phyloP scores from a whole-genome alignment of 352 stramenopile species.

The Elongisporangium undulatum region DNA sequence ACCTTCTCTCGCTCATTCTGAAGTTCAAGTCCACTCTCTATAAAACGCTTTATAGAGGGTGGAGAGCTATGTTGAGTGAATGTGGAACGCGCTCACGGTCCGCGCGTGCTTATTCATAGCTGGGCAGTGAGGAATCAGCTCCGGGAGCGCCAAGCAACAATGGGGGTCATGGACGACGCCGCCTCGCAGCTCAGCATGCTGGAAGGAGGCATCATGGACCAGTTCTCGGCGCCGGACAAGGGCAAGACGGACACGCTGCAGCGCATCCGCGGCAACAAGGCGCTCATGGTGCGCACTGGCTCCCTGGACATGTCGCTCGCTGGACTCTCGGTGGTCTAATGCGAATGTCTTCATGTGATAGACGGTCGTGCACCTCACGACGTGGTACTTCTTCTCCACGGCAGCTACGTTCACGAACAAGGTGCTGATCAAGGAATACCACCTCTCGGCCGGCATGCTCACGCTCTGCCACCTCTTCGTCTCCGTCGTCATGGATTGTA shows the following conservation, averaged over 20 bases:
- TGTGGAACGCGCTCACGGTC: not conserved
- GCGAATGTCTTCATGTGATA: slow-evolving; percentile 4
- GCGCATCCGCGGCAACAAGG: slow-evolving; percentile 19
- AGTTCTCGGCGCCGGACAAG: not conserved
- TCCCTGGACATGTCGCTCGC: not conserved
- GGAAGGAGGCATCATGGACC: not conserved
- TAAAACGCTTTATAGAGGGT: not conserved
- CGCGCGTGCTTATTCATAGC: not conserved
- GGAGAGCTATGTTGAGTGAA: not conserved
- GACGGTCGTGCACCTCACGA: slow-evolving; percentile 36
- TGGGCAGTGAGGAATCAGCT: not conserved
- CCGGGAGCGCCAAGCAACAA: not conserved
- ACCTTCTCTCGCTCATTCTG: not conserved
- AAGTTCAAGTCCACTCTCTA: not conserved
- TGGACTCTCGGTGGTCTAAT: not conserved
- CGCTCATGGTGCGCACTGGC: slow-evolving; percentile 12
- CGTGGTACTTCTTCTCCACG: slow-evolving; percentile 85
- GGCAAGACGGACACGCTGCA: not conserved
- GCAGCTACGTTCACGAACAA: slow-evolving; percentile 84
- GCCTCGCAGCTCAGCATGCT: not conserved
- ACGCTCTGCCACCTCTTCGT: slow-evolving; percentile 83
- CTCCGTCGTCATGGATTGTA: slow-evolving; percentile 75
- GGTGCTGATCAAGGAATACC: slow-evolving; percentile 83
- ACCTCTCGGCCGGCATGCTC: slow-evolving; percentile 81
- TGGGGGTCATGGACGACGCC: not conserved